Conservation (phyloP, 768 basidiomycete genomes). For the Tulasnella sp. region DNA sequence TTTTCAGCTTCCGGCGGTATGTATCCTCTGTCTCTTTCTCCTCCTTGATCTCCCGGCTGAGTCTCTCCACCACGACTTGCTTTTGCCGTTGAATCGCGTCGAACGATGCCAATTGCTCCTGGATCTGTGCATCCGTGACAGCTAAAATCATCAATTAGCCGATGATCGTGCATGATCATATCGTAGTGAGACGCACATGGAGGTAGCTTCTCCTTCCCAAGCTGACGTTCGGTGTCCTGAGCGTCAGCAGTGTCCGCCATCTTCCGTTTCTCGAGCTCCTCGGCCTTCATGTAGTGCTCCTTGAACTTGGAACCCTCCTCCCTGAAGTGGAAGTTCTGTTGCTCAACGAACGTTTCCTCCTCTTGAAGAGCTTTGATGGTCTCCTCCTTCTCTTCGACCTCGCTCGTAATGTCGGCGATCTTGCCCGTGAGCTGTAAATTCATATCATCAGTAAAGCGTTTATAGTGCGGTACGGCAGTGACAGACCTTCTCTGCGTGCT, state of each 20-base stretch:
- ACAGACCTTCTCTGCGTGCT: constrained; percentile 66
- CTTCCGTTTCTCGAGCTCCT: constrained; percentile 52
- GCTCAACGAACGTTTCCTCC: constrained; percentile 16
- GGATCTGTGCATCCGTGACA: constrained; percentile 64
- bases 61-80: constrained; percentile 13
- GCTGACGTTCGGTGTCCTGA: not conserved
- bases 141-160: not conserved
- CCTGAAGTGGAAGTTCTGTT: constrained; percentile 44
- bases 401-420: constrained; percentile 46
- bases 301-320: constrained; percentile 77
- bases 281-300: constrained; percentile 65
- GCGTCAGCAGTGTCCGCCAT: constrained; percentile 19
- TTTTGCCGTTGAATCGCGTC: constrained; percentile 25
- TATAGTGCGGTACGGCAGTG: not conserved
- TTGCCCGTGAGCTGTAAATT: constrained; percentile 42
- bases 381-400: constrained; percentile 59
- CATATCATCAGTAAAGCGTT: not conserved
- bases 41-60: constrained; percentile 15
- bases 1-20: constrained; percentile 24
- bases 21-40: constrained; percentile 20
- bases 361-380: constrained; percentile 59
- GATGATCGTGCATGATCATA: too few species aligned
- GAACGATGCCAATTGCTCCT: constrained; percentile 29
- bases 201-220: constrained; percentile 4
- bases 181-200: too few species aligned